Evolutionary conservation across 2,329 filamentous ascomycete species (phyloP).

Genomic region (Sporothrix euskadiensis): DNA sequence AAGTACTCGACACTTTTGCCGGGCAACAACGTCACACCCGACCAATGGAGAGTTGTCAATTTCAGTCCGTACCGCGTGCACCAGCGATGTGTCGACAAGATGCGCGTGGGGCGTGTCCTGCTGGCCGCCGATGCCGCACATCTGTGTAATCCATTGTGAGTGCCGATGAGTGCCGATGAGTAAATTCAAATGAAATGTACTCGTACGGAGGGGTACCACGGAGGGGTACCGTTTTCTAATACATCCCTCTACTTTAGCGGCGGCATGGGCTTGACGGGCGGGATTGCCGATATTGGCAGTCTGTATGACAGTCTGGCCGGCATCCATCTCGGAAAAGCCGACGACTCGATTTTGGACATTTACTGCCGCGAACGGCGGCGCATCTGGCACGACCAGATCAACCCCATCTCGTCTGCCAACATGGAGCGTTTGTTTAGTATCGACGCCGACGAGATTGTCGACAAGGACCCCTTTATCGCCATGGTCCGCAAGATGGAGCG

Average conservation of each 20-base stretch:
- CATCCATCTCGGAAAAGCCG: conserved; percentile 43
- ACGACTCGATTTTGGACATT: conserved; percentile 46
- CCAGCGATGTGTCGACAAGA: conserved; percentile 34
- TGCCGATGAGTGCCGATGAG: neutral
- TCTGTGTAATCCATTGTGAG: conserved; percentile 53
- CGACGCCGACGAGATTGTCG: conserved; percentile 30
- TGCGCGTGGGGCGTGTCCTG: conserved; percentile 57
- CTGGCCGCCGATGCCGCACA: conserved; percentile 63
- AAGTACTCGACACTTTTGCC: conserved; percentile 60
- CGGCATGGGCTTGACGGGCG: conserved; percentile 52
- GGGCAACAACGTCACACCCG: conserved; percentile 55
- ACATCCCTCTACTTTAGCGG: conserved; percentile 36
- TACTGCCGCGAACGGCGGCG: conserved; percentile 44
- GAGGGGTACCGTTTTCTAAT: too few relatives aligned
- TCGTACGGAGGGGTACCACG: too few relatives aligned
- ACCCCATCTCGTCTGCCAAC: conserved; percentile 34
- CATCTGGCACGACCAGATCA: conserved; percentile 40
- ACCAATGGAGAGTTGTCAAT: conserved; percentile 57
- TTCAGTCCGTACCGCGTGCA: conserved; percentile 63
- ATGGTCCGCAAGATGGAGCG: conserved; percentile 27
- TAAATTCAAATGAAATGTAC: too few relatives aligned
- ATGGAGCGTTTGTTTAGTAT: conserved; percentile 33
- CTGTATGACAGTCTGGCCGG: conserved; percentile 50
- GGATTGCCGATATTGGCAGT: conserved; percentile 51
- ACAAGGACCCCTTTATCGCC: conserved; percentile 36